Percentiles rank a stretch among this genome's conserved stretches.
phyloP scores from a whole-genome alignment of 495 filamentous ascomycete species.

The Hypoxylon cercidicola region DNA sequence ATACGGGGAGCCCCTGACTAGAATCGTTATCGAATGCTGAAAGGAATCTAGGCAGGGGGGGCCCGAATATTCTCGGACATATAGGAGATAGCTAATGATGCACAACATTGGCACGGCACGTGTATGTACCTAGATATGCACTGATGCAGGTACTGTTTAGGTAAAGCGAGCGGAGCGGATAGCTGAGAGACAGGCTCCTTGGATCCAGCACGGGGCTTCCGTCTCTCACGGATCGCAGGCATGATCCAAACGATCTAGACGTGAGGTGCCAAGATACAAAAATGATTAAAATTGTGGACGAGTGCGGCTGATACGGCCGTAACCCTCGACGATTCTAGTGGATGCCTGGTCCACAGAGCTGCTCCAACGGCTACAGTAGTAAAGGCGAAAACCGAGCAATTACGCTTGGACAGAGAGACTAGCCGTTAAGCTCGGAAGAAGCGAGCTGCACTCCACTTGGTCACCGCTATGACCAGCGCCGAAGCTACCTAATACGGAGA shows the following conservation, averaged over 20 bases:
- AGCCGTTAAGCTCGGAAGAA: not conserved
- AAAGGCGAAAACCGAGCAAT: not conserved
- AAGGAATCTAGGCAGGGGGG: not conserved
- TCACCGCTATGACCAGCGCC: constrained; percentile 5
- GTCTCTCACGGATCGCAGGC: too few relatives aligned
- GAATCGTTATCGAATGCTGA: not conserved
- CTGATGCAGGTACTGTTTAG: too few relatives aligned
- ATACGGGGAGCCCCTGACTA: constrained; percentile 6
- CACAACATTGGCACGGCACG: too few relatives aligned
- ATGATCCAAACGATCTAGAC: not conserved
- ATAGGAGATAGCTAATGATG: too few relatives aligned
- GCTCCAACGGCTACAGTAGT: not conserved
- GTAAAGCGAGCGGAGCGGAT: too few relatives aligned
- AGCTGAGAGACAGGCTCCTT: too few relatives aligned
- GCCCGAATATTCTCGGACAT: not conserved
- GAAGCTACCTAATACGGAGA: not conserved
- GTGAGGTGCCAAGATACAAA: not conserved
- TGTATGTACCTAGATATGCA: too few relatives aligned
- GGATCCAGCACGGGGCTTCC: too few relatives aligned
- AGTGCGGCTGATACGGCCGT: not conserved
- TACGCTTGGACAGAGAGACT: not conserved
- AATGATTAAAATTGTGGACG: not conserved
- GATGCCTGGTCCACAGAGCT: not conserved
- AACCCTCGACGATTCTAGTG: not conserved
- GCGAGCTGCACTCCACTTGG: constrained; percentile 4